Evolutionary conservation across 1,139 yeast species (phyloP), one percentile per base, ranked within the genome.

Genomic region (Trichomonascaceae sp.): DNA sequence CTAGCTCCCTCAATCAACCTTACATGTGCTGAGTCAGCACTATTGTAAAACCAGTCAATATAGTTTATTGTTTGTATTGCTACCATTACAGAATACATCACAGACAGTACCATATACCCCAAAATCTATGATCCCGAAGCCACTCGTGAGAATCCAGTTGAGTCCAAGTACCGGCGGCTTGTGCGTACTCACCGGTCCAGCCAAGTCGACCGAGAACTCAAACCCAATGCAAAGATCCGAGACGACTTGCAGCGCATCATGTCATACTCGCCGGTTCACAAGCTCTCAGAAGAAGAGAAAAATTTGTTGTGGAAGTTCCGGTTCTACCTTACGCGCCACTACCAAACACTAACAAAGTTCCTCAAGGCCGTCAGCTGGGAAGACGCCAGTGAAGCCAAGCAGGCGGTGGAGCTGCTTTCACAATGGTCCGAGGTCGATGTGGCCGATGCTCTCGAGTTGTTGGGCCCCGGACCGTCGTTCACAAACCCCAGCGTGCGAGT

Each of bases 271-370:
- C 85, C 95, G 2, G 89, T 84, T 29, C 77, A 81, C 33, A 84
- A 76, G 46, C 62, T 89, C 31, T 69, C 76, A 4, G 87, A 80
- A 35, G 75, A 79, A 49, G 97, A 89, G 45, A 85, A 81, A 60
- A 85, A 85, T 44, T 59, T 85, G 47, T 68, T 92, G 13, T 89
- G 97, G 97, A 81, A 81, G 55, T 89, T 80, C 55, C 62, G 98
- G 35, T 89, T 82, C 59, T 87, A 77, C 54, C 67, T 87, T 37
- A 71, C 89, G 30, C 74, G 79, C 41, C 80, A 78, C 48, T 73
- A 71, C 45, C 74, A 73, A 37, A 85, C 85, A 16, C 62, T 84
- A 37, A 82, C 93, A 16, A 89, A 89, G 54, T 76, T 89, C 43
- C 66, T 89, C 39, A 84, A 85, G 50, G 76, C 93, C 18, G 79